Percentiles rank a stretch among this genome's conserved stretches.
Evolutionary conservation across 129 eudicot species (phyloP).

Genomic region (Tagetes erecta): DNA sequence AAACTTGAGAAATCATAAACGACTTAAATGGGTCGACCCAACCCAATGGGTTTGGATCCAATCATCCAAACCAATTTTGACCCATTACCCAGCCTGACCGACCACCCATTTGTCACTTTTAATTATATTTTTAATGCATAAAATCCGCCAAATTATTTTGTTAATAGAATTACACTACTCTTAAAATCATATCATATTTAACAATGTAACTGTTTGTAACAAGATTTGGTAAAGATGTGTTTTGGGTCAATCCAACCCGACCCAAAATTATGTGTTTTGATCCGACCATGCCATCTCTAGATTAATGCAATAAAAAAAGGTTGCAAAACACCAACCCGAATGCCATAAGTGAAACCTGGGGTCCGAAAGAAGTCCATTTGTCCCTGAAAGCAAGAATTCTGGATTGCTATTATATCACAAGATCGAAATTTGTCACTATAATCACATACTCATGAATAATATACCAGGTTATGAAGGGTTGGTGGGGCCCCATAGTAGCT

Average conservation of each 20-base stretch:
- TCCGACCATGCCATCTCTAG: neutral
- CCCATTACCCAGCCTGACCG: no score
- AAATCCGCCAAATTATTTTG: neutral
- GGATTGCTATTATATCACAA: slow-evolving; percentile 27
- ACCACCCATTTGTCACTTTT: no score
- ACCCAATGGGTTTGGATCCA: no score
- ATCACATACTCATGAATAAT: neutral
- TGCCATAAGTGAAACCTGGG: slow-evolving; percentile 69
- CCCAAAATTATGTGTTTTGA: slow-evolving; percentile 6
- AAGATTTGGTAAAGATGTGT: neutral
- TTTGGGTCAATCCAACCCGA: neutral
- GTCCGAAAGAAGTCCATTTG: slow-evolving; percentile 89
- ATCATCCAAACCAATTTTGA: no score
- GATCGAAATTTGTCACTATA: neutral
- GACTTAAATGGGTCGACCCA: neutral
- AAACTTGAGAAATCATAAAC: neutral
- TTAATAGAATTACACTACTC: neutral
- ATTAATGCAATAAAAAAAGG: neutral
- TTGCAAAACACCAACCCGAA: slow-evolving; percentile 63
- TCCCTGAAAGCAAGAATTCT: slow-evolving; percentile 58
- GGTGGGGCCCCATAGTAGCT: slow-evolving; percentile 75
- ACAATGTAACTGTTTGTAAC: neutral
- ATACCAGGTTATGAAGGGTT: slow-evolving; percentile 77
- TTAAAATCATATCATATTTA: neutral
- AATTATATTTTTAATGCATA: neutral